Evolutionary conservation across 441 rosid genomes (phyloP), one percentile per base, ranked within the genome.

Genomic region (Manihot esculenta): DNA sequence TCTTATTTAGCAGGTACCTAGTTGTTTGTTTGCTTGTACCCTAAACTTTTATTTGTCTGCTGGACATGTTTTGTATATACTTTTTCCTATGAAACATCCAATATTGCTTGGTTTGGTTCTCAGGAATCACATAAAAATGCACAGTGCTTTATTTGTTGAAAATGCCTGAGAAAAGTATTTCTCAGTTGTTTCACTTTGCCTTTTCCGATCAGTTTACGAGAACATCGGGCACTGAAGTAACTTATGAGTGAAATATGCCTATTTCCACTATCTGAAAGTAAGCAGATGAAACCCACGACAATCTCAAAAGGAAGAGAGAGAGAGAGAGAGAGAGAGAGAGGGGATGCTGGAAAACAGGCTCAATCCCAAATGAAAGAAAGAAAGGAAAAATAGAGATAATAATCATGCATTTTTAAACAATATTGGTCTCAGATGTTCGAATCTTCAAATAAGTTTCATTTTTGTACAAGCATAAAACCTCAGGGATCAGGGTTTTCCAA

Each of bases 381-480:
- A n/a, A 56, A 56, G n/a, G n/a, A 20, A 11, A 41, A 42, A 24
- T 24, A 57, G n/a, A 55, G 50, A 64, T 35, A 2, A 35, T 13
- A 33, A 56, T 10, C 33, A 51, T 58, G 49, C 35, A 45, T 47
- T 13, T 68, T 41, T 30, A 35, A 21, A 42, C 56, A 58, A 60
- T 72, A 57, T 75, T 51, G 73, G 24, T 62, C 45, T 64, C 49
- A 59, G 56, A 78, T 70, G 66, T 66, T 58, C 49, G 61, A 74
- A 77, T 66, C 56, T 72, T 65, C 33, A 26, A 62, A 38, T 50
- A 58, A 79, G 65, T 56, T 21, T 71, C 66, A 73, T 17, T 45
- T 73, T 79, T 76, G 67, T 77, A 74, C 79, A 81, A 63, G 42
- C 74, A 66, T 63, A 62, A 56, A 79, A 23, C 27, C 76, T 30